phyloP scores from a whole-genome alignment of 2,329 filamentous ascomycete species.

The Venturia oleaginea region DNA sequence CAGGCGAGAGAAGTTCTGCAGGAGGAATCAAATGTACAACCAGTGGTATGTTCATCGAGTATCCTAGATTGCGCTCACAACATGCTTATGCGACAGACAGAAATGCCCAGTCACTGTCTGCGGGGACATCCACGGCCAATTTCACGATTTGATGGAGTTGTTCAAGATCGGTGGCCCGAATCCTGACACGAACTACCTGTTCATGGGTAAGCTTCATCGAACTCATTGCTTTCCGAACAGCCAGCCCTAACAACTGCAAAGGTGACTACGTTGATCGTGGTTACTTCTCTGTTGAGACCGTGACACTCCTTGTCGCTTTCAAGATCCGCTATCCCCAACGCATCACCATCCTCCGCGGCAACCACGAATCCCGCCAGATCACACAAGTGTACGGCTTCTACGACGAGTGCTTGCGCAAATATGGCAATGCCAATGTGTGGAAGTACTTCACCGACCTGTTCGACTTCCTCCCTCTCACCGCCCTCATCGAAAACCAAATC shows the following conservation, averaged over 20 bases:
- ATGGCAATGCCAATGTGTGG: constrained; percentile 70
- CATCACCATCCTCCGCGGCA: constrained; percentile 96
- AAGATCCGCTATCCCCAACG: constrained; percentile 97
- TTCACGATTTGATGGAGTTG: constrained; percentile 97
- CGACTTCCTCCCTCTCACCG: constrained; percentile 65
- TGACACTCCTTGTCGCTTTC: constrained; percentile 88
- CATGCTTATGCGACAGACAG: constrained; percentile 19
- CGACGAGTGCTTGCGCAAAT: constrained; percentile 68
- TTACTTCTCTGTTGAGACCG: constrained; percentile 98
- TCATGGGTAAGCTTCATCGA: constrained; percentile 66
- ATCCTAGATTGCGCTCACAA: constrained; percentile 17
- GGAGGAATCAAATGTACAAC: constrained; percentile 97
- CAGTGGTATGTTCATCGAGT: constrained; percentile 60
- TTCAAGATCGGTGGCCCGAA: constrained; percentile 98
- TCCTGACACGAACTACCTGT: constrained; percentile 97
- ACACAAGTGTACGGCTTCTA: constrained; percentile 74
- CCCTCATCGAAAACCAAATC: constrained; percentile 65
- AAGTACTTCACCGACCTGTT: constrained; percentile 73
- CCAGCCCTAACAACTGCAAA: constrained; percentile 27
- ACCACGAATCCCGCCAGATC: constrained; percentile 69
- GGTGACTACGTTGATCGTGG: constrained; percentile 98
- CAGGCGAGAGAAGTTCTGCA: constrained; percentile 93
- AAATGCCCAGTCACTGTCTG: constrained; percentile 99
- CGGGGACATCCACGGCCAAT: constrained; percentile 98
- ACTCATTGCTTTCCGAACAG: neutral